Percentiles rank a stretch among this genome's conserved stretches.
phyloP scores from a whole-genome alignment of 306 rosid genomes.

The Hylodesmum podocarpum region DNA sequence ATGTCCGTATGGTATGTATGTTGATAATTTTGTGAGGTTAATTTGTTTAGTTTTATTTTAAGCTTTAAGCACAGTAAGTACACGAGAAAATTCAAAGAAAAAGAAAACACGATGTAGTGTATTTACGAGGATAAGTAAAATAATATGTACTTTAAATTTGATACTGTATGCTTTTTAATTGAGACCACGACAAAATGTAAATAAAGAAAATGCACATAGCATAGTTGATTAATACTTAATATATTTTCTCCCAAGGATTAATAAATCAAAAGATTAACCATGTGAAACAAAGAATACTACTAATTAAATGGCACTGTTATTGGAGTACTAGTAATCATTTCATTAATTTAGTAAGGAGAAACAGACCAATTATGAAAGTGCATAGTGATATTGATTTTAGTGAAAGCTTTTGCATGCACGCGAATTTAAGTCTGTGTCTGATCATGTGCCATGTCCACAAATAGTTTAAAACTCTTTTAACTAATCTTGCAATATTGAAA shows the following conservation, averaged over 20 bases:
- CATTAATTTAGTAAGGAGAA: conserved; percentile 23
- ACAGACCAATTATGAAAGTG: conserved; percentile 37
- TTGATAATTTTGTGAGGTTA: not conserved
- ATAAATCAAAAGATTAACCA: not conserved
- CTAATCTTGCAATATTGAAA: conserved; percentile 7
- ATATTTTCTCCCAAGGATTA: not conserved
- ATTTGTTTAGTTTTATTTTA: not conserved
- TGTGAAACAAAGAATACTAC: not conserved
- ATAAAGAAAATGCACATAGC: conserved; percentile 12
- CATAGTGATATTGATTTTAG: conserved; percentile 24
- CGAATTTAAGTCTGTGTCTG: conserved; percentile 23
- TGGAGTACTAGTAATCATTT: conserved; percentile 9
- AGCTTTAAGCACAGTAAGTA: not conserved
- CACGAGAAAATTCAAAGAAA: conserved; percentile 7
- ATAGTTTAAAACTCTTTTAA: conserved; percentile 10
- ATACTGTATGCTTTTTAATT: not conserved
- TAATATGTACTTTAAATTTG: conserved; percentile 10
- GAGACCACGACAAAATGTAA: conserved; percentile 14
- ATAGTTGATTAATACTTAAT: conserved; percentile 8
- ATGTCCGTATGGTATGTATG: not conserved
- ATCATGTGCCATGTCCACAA: conserved; percentile 40
- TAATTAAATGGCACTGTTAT: not conserved
- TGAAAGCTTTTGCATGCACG: conserved; percentile 43
- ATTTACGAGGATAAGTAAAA: not conserved
- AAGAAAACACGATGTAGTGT: not conserved